Base-by-base conservation (phyloP, 345 rosid genomes). In the Rhodamnia rubescens region DNA sequence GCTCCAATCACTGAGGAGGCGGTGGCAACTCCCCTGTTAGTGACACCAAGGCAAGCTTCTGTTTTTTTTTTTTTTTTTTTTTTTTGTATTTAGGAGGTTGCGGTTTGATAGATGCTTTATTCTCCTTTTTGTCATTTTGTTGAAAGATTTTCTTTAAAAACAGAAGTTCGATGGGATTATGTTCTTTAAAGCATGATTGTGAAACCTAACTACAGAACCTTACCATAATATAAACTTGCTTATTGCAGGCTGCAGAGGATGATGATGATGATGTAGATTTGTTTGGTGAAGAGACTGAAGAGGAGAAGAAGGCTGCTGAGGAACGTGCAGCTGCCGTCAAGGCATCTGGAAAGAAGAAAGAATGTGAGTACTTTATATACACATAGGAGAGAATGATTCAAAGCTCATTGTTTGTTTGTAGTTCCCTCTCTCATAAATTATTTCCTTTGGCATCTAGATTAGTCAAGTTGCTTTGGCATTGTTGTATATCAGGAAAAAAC, bases 11-110 rank as follows among this genome's bases (percentile, higher is more conserved):
- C 90, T 0, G 95, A 85, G 85, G 95, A 88, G 57, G 44, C 53
- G 5, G 86, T 94, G 91, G 96, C 98, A 27, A 96, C 98, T 84
- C 99, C 98, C 96, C 98, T 11, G 89, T 90, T 32, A 87, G 84
- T 85, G 98, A 96, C 85, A 83, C 96, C 18, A 97, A 95, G 96
- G 99, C 85, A 88, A 88, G 87, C 22, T 32, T 52, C 85, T 16
- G 57, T 16, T 51, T 81, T 21, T 2, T 32, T 49, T 7, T 47
- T 8, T 0, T n/a, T 50, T 80, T 3, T 51, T 81, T 21, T 2
- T 32, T 49, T 7, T 47, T 8, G 0, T n/a, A n/a, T 80, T 3
- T 5, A 12, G 10, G 51, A 12, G 51, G 11, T 49, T 49, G 12
- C 3, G 11, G 42, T 5, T 80, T 80, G 53, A 80, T 80, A 50